Conservation (phyloP, 306 rosid genomes). For the Acacia acuminata region DNA sequence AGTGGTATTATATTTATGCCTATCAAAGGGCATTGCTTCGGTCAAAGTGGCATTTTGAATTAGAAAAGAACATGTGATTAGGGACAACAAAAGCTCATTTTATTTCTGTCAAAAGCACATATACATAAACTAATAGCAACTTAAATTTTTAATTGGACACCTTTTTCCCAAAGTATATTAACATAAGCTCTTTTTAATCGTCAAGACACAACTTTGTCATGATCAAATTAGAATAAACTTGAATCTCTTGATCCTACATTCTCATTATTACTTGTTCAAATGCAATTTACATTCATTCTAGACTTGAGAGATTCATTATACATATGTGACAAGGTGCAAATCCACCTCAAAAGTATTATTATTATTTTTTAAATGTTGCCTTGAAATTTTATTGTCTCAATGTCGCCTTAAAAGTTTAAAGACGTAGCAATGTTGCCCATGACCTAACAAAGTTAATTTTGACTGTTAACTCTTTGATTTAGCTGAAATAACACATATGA, state of each 20-base stretch:
- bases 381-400: too few relatives aligned
- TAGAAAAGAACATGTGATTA: not conserved
- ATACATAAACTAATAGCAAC: not conserved
- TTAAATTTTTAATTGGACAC: not conserved
- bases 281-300: not conserved
- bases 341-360: too few relatives aligned
- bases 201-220: not conserved
- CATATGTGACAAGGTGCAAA: too few relatives aligned
- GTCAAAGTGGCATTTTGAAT: not conserved
- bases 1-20: too few relatives aligned
- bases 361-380: too few relatives aligned
- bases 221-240: not conserved
- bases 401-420: fast-evolving
- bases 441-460: too few relatives aligned
- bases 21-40: too few relatives aligned
- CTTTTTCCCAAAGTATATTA: not conserved
- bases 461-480: too few relatives aligned
- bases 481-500: too few relatives aligned
- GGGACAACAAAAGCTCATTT: not conserved
- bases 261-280: not conserved
- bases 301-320: too few relatives aligned
- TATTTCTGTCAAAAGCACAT: not conserved
- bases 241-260: not conserved
- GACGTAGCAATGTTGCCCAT: too few relatives aligned
- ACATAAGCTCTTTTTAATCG: not conserved